Conservation (phyloP, 2,329 filamentous ascomycete species). For the Albophoma yamanashiensis region DNA sequence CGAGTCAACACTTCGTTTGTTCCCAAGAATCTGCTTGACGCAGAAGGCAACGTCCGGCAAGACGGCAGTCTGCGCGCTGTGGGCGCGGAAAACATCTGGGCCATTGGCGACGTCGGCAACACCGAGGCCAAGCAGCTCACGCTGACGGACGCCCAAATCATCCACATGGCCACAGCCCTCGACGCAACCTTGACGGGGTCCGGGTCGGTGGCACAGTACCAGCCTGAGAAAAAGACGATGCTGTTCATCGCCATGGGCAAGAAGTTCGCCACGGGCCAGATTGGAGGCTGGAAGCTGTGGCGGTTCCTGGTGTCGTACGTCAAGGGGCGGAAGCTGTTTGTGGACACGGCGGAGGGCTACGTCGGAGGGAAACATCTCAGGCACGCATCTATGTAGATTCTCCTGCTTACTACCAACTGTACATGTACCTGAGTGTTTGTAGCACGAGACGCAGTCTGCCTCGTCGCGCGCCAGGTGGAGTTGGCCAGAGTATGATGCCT, state of each 20-base stretch:
- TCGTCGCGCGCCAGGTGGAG: neutral
- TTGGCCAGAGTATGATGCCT: no score
- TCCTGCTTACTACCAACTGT: neutral
- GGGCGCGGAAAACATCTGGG: conserved; percentile 27
- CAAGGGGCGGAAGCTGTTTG: conserved; percentile 22
- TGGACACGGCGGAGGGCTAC: conserved; percentile 18
- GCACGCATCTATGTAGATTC: conserved; percentile 14
- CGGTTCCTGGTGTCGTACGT: conserved; percentile 19
- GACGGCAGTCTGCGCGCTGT: conserved; percentile 20
- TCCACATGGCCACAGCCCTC: conserved; percentile 19
- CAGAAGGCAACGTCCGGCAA: conserved; percentile 19
- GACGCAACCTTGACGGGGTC: conserved; percentile 12
- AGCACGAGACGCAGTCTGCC: neutral
- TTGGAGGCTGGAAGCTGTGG: conserved; percentile 21
- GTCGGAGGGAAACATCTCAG: conserved; percentile 16
- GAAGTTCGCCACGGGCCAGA: conserved; percentile 18
- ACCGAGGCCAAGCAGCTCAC: conserved; percentile 27
- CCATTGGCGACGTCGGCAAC: conserved; percentile 29
- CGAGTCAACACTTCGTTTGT: conserved; percentile 30
- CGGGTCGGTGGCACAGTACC: conserved; percentile 5
- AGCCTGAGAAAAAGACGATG: conserved; percentile 14
- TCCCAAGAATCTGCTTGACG: conserved; percentile 20
- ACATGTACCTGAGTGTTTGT: no score
- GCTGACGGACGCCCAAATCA: conserved; percentile 19
- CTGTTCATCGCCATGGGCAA: conserved; percentile 17